Conservation (phyloP, 257 asterid genomes). For the Eustoma russellianum region DNA sequence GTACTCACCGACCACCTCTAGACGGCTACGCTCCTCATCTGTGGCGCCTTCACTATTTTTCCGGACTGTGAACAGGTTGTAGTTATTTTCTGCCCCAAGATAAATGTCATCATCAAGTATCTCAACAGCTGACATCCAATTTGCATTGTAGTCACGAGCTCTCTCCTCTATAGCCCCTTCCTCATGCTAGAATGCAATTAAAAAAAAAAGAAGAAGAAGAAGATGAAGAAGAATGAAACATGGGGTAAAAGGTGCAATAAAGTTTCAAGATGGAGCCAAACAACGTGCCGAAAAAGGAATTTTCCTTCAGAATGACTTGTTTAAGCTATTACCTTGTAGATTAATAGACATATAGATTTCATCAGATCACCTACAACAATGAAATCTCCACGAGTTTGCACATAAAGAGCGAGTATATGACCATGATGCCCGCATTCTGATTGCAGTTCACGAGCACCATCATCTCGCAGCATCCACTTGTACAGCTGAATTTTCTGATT, state of each 20-base stretch:
- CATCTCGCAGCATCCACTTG: slow-evolving; percentile 93
- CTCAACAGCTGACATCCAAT: slow-evolving; percentile 99
- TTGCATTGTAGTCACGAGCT: slow-evolving; percentile 95
- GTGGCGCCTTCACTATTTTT: slow-evolving; percentile 96
- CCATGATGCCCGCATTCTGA: slow-evolving; percentile 98
- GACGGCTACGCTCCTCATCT: slow-evolving; percentile 94
- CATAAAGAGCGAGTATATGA: slow-evolving; percentile 93
- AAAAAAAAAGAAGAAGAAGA: no score
- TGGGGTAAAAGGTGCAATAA: background rate
- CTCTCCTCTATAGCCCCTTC: slow-evolving; percentile 99
- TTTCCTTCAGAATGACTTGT: background rate
- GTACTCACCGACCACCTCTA: slow-evolving; percentile 96
- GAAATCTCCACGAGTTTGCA: slow-evolving; percentile 96
- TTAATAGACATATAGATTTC: slow-evolving; percentile 89
- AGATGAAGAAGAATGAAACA: no score
- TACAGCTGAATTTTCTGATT: slow-evolving; percentile 95
- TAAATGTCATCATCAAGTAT: slow-evolving; percentile 87
- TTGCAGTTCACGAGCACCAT: slow-evolving; percentile 85
- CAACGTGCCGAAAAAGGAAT: background rate
- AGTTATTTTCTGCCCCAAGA: slow-evolving; percentile 88
- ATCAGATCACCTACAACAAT: slow-evolving; percentile 93
- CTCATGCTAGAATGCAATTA: slow-evolving; percentile 48
- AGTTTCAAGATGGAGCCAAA: background rate
- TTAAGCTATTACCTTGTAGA: slow-evolving; percentile 61
- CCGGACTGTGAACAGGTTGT: slow-evolving; percentile 78